Evolutionary conservation across 768 basidiomycete genomes (phyloP), one percentile per base, ranked within the genome.

Genomic region (Chlorophyllum brunneum): DNA sequence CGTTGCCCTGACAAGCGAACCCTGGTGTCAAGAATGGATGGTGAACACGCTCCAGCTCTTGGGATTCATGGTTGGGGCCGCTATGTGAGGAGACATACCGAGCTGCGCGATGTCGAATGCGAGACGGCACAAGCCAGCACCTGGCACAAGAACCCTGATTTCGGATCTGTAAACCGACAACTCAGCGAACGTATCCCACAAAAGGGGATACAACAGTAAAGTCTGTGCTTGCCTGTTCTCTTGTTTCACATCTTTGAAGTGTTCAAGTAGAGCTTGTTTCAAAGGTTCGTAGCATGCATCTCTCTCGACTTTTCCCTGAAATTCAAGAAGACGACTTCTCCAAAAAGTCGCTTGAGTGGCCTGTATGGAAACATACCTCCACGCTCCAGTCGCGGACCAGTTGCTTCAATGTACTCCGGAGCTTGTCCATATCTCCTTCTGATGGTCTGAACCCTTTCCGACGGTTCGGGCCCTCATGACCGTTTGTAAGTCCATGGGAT

Each of bases 311-410:
- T 70, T 75, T 1, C 94, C 94, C 87, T 94, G 31, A 24, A 23
- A 23, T 22, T 16, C 24, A 23, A 39, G 23, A 37, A 26, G 4
- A 42, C 20, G 38, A 24, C 2, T 24, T 24, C 6, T 5, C 9
- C 30, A 51, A 18, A 22, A 36, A n/a, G 54, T 39, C n/a, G 36
- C 2, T 24, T 10, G 18, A 44, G 10, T 20, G 1, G 16, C 51
- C 29, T 3, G 31, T 20, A 34, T 36, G 16, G 26, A 9, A 20
- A 55, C 52, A 1, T 59, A 92, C 91, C 73, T 92, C 86, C 57
- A 75, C 78, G 54, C 88, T 90, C 94, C 95, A 98, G 63, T 98
- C 94, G 10, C 94, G 78, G 8, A 93, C 93, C 46, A 95, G 86
- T 60, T 95, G 93, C 62, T 95, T 92, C 33, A 98, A 68, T 0